Evolutionary conservation across 768 basidiomycete genomes (phyloP).

Genomic region (Galerina sulciceps): DNA sequence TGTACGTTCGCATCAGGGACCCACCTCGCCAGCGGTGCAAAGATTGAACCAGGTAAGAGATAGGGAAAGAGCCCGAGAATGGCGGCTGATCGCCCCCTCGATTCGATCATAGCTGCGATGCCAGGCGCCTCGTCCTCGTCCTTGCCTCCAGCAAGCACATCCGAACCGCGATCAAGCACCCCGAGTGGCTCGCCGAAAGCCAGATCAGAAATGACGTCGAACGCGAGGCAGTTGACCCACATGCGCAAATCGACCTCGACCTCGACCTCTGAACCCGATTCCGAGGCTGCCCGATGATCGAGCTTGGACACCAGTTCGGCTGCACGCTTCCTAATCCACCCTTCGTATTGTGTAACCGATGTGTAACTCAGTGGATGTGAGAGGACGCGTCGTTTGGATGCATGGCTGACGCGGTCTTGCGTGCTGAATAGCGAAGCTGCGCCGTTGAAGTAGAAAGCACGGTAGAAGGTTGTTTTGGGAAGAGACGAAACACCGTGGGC

Average conservation of each 20-base stretch:
- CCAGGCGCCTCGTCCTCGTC: not conserved
- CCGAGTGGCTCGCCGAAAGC: slow-evolving; percentile 6
- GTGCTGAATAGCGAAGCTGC: slow-evolving; percentile 7
- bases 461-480: slow-evolving; percentile 5
- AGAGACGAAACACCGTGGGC: slow-evolving; percentile 3
- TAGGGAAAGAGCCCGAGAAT: slow-evolving; percentile 2
- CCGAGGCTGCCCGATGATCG: not conserved
- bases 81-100: slow-evolving; percentile 1
- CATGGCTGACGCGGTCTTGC: slow-evolving; percentile 1
- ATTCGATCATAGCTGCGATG: slow-evolving; percentile 5
- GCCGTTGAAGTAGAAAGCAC: slow-evolving; percentile 3
- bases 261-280: not conserved
- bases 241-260: slow-evolving; percentile 1
- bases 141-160: slow-evolving; percentile 1
- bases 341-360: slow-evolving; percentile 7
- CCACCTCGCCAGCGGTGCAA: not conserved
- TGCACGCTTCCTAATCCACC: not conserved
- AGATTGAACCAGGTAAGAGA: not conserved
- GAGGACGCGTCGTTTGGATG: slow-evolving; percentile 1
- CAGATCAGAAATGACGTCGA: slow-evolving; percentile 8
- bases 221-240: slow-evolving; percentile 9
- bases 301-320: not conserved
- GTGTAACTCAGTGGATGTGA: slow-evolving; percentile 5
- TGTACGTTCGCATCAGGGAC: not conserved
- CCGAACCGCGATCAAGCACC: slow-evolving; percentile 3